Conservation (phyloP, 192 early-diverging fungal species). For the Rhizoclosmatium globosum region DNA sequence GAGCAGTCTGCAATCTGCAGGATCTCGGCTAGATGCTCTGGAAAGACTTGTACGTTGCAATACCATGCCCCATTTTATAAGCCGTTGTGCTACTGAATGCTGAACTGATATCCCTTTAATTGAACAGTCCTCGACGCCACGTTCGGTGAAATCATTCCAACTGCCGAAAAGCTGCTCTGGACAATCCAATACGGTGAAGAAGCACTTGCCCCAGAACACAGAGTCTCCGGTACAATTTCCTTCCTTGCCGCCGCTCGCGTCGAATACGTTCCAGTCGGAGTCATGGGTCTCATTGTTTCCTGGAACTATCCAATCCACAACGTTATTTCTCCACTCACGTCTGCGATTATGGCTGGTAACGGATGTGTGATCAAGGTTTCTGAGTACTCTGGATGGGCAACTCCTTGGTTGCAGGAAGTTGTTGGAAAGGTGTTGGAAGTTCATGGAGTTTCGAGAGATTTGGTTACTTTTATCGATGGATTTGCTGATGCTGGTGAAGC, state of each 20-base stretch:
- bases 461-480: slow-evolving; percentile 82
- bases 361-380: slow-evolving; percentile 85
- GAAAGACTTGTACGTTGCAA: slow-evolving; percentile 67
- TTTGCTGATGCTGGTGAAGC: slow-evolving; percentile 84
- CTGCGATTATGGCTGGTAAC: slow-evolving; percentile 85
- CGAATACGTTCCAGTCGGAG: slow-evolving; percentile 82
- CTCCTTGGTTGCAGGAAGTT: slow-evolving; percentile 70
- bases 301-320: slow-evolving; percentile 86
- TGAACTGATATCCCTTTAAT: background rate
- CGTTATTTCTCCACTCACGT: slow-evolving; percentile 78
- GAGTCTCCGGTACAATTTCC: slow-evolving; percentile 74
- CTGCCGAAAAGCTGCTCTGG: slow-evolving; percentile 81
- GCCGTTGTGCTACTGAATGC: background rate
- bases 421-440: slow-evolving; percentile 70
- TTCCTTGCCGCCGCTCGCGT: slow-evolving; percentile 80
- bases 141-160: slow-evolving; percentile 84
- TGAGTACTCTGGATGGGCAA: slow-evolving; percentile 87
- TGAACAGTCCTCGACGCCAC: slow-evolving; percentile 77
- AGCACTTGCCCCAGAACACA: slow-evolving; percentile 69
- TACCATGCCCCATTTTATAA: background rate
- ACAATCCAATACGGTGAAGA: slow-evolving; percentile 81
- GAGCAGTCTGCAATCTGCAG: slow-evolving; percentile 82
- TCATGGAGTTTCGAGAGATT: slow-evolving; percentile 78
- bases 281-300: slow-evolving; percentile 81
- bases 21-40: slow-evolving; percentile 77